These are phyloP conservation scores for Pleodorina starrii DNA, from an alignment of 139 green algal species.

Conservation along the genomic window DNA sequence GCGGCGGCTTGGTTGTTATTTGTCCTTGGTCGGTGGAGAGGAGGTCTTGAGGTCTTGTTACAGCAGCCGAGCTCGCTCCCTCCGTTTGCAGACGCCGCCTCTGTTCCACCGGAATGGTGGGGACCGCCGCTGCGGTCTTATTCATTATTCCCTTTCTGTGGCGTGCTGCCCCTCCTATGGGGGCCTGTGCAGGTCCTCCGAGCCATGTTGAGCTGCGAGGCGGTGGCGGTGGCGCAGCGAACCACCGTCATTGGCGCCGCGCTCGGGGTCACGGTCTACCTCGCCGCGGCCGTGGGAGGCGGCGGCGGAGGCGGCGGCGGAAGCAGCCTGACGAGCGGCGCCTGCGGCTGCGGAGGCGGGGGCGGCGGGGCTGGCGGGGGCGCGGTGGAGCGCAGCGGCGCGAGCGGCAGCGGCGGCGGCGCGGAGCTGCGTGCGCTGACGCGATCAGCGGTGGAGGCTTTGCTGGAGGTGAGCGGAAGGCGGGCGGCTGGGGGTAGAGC, in stretches of 20 bases:
- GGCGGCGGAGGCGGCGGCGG: slow-evolving; percentile 14
- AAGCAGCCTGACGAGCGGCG: not conserved
- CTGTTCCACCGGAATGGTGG: no score
- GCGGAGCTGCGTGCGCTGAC: slow-evolving; percentile 8
- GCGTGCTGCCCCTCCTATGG: not conserved
- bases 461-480: slow-evolving; percentile 8
- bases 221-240: slow-evolving; percentile 71
- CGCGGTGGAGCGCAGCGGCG: not conserved
- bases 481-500: not conserved
- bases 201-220: slow-evolving; percentile 72
- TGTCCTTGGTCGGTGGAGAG: no score
- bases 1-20: no score
- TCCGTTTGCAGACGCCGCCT: no score
- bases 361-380: not conserved
- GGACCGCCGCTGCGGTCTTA: no score
- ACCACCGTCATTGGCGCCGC: slow-evolving; percentile 61
- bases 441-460: slow-evolving; percentile 1
- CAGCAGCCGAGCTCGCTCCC: no score
- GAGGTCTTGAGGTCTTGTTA: no score
- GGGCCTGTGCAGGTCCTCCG: slow-evolving; percentile 37
- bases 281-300: slow-evolving; percentile 40
- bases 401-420: not conserved
- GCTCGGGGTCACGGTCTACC: slow-evolving; percentile 75
- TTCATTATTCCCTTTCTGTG: no score
- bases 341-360: not conserved